Conservation (phyloP, 2,329 filamentous ascomycete genomes). For the Periconia sp. region DNA sequence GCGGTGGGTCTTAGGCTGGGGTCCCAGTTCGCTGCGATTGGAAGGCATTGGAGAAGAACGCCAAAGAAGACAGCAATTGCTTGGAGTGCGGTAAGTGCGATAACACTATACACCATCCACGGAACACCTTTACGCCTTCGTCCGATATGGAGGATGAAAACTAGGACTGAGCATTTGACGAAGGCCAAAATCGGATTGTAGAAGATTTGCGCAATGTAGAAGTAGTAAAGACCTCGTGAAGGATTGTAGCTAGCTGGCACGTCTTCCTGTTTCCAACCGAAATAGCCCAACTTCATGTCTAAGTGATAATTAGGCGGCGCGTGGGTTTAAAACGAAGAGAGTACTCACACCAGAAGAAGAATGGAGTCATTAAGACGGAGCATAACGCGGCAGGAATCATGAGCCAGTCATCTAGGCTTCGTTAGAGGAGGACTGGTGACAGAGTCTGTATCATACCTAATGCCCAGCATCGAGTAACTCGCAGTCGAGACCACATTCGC, state of each 20-base stretch:
- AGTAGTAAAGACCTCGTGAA: background rate
- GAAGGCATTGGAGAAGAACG: conserved; percentile 3
- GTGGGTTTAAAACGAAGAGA: background rate
- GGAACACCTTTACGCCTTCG: background rate
- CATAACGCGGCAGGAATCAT: background rate
- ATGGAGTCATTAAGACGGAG: background rate
- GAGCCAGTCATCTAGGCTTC: background rate
- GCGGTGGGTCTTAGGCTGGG: background rate
- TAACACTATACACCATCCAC: background rate
- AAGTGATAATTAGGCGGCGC: background rate
- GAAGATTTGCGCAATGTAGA: background rate
- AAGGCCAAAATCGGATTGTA: background rate
- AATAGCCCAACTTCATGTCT: background rate
- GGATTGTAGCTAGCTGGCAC: background rate
- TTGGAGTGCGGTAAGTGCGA: background rate
- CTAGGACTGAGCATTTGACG: background rate
- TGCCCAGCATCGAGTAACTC: background rate
- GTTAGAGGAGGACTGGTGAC: background rate
- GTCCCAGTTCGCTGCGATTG: conserved; percentile 4
- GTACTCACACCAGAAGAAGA: background rate
- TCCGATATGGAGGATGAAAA: background rate
- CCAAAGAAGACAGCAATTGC: background rate
- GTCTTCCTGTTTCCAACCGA: background rate
- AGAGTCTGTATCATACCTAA: background rate
- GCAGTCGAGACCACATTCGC: background rate